These are phyloP conservation scores for Eimeria acervulina DNA, from an alignment of 169 alveolate species.

Conservation along the genomic window DNA sequence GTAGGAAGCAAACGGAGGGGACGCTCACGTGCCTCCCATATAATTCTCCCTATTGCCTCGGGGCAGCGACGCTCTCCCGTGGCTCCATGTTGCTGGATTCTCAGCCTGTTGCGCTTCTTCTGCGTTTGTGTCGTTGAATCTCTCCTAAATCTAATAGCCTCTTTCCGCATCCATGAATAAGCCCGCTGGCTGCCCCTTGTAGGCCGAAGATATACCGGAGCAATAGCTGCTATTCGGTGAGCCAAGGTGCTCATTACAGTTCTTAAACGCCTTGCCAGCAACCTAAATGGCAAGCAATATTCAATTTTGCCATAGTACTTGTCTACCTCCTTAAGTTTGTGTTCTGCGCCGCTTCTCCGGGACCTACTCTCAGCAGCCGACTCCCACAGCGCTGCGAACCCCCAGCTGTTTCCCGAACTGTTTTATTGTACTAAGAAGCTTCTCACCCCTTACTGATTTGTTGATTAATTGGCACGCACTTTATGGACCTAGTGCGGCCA, in stretches of 20 bases:
- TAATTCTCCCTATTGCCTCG: neutral
- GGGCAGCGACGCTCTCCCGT: neutral
- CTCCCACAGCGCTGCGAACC: neutral
- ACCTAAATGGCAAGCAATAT: neutral
- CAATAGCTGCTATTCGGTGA: neutral
- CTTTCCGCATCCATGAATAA: neutral
- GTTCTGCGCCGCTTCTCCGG: neutral
- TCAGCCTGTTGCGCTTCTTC: neutral
- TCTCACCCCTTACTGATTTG: neutral
- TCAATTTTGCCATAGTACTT: neutral
- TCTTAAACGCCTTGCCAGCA: neutral
- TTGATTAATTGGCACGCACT: neutral
- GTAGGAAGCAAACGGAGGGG: neutral
- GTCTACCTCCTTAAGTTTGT: no score
- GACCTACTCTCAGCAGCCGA: neutral
- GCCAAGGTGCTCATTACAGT: neutral
- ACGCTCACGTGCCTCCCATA: neutral
- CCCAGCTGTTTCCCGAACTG: neutral
- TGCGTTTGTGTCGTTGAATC: neutral
- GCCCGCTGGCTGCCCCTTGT: neutral
- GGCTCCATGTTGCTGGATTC: neutral
- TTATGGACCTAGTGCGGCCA: neutral
- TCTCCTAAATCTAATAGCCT: neutral
- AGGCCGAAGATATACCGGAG: neutral
- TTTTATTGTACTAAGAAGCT: neutral